Conservation (phyloP, 129 eudicot species). For the Tagetes patula region DNA sequence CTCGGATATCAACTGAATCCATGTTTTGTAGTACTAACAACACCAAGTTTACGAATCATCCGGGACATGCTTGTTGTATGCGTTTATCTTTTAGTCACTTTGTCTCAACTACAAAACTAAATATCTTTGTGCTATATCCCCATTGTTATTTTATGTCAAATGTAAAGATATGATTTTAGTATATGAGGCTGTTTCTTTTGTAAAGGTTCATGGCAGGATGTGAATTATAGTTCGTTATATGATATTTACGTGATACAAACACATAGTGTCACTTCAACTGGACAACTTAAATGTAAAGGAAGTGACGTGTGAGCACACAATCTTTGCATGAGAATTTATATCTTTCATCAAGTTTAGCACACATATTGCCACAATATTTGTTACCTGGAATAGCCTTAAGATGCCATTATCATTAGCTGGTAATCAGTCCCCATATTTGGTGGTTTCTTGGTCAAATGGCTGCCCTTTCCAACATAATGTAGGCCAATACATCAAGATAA, state of each 20-base stretch:
- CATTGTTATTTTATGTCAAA: neutral
- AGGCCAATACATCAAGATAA: neutral
- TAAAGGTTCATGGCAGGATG: neutral
- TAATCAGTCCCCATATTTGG: neutral
- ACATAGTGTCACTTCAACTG: slow-evolving; percentile 7
- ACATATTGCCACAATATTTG: neutral
- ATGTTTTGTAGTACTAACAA: neutral
- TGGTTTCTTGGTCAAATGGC: neutral
- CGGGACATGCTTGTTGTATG: neutral
- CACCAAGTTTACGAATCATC: neutral
- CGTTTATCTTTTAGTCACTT: neutral
- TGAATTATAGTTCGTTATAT: neutral
- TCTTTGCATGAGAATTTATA: neutral
- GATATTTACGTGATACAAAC: neutral
- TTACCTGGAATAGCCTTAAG: neutral
- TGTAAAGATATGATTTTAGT: neutral
- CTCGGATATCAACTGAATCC: neutral
- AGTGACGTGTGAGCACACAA: neutral
- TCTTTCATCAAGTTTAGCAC: neutral
- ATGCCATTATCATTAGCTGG: neutral
- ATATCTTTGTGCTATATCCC: neutral
- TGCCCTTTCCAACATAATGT: neutral
- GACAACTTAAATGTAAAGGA: slow-evolving; percentile 7
- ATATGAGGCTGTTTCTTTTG: neutral
- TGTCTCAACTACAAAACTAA: neutral